Conservation (phyloP, 2,329 filamentous ascomycete genomes). For the Coleophoma cylindrospora region DNA sequence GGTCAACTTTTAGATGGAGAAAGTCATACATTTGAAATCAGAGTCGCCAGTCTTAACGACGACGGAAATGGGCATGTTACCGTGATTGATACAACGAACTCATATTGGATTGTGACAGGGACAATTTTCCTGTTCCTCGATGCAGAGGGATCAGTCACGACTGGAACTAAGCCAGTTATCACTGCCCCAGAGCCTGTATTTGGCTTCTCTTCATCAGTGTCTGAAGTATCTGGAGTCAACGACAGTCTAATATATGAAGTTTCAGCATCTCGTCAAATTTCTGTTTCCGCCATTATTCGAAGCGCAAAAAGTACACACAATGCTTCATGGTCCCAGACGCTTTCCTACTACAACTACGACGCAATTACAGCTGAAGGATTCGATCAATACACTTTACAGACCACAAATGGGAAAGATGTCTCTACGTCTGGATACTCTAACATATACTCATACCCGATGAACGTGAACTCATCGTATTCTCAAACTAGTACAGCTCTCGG, state of each 20-base stretch:
- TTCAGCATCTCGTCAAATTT: constrained; percentile 45
- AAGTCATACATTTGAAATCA: constrained; percentile 60
- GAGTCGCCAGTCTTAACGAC: constrained; percentile 58
- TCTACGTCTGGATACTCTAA: constrained; percentile 2
- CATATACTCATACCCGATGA: constrained; percentile 11
- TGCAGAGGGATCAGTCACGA: constrained; percentile 40
- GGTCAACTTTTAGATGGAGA: constrained; percentile 59
- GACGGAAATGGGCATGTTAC: constrained; percentile 36
- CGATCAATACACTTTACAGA: constrained; percentile 44
- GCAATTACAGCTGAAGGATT: constrained; percentile 45
- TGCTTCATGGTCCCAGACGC: constrained; percentile 49
- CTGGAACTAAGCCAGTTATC: constrained; percentile 32
- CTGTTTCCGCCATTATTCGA: constrained; percentile 42
- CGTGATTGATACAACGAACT: constrained; percentile 48
- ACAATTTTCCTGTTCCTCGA: constrained; percentile 73
- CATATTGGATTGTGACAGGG: constrained; percentile 68
- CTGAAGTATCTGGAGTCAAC: constrained; percentile 44
- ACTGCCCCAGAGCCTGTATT: constrained; percentile 34
- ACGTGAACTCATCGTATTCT: neutral
- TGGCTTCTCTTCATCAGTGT: constrained; percentile 38
- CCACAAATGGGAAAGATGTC: constrained; percentile 36
- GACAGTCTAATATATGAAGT: constrained; percentile 53
- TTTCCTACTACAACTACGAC: constrained; percentile 48
- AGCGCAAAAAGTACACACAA: constrained; percentile 36
- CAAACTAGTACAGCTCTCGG: neutral